A percentile compares a stretch with the other conserved stretches of the same genome.
phyloP scores from a whole-genome alignment of 1,284 basidiomycete species.

The Apiotrichum gracile region DNA sequence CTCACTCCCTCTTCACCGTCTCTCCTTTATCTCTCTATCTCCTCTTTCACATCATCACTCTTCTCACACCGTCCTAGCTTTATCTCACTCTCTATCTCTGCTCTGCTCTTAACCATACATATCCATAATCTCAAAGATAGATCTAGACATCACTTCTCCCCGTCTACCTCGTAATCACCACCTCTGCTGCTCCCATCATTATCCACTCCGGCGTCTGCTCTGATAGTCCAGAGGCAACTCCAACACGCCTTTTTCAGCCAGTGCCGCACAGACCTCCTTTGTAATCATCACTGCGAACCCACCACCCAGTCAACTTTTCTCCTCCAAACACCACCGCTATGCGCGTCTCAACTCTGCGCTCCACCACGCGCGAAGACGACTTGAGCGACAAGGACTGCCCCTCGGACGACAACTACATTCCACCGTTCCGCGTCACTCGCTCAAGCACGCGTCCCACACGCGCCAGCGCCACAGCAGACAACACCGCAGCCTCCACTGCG shows the following conservation, averaged over 20 bases:
- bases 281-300: background rate
- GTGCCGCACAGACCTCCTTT: too few species aligned
- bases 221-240: too few species aligned
- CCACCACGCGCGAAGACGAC: background rate
- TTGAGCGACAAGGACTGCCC: background rate
- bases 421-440: background rate
- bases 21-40: background rate
- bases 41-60: too few species aligned
- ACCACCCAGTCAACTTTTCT: background rate
- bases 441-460: background rate
- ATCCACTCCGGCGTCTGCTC: too few species aligned
- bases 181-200: too few species aligned
- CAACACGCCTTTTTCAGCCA: too few species aligned
- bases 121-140: too few species aligned
- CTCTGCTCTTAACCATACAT: background rate
- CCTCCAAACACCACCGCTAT: background rate
- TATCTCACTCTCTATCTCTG: background rate
- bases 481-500: background rate
- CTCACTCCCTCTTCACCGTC: background rate
- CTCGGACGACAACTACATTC: background rate
- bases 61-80: too few species aligned
- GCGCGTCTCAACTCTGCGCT: background rate
- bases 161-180: too few species aligned
- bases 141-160: too few species aligned
- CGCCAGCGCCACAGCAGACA: background rate